Percentiles rank a stretch among this genome's conserved stretches.
Conservation (phyloP, 2,329 filamentous ascomycete species). For the Stagonosporopsis rhizophila region DNA sequence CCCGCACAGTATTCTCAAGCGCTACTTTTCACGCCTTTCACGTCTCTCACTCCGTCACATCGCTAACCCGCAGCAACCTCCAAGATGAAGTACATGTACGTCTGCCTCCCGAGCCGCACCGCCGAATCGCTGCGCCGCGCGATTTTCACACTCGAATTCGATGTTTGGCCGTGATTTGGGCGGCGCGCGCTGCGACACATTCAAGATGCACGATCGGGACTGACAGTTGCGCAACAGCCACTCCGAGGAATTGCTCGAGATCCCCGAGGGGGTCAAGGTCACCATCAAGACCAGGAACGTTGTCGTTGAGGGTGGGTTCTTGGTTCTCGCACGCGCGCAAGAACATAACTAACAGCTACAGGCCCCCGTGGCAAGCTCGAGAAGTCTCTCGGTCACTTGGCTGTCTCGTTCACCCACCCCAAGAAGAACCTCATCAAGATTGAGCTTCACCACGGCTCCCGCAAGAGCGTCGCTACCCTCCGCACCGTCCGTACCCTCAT, state of each 20-base stretch:
- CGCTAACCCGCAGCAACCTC: constrained; percentile 47
- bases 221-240: constrained; percentile 61
- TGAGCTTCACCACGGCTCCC: constrained; percentile 96
- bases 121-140: constrained; percentile 24
- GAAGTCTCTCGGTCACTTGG: constrained; percentile 96
- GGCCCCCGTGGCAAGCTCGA: constrained; percentile 75
- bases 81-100: constrained; percentile 97
- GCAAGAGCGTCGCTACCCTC: constrained; percentile 98
- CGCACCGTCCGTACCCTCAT: constrained; percentile 97
- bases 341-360: constrained; percentile 8
- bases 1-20: not conserved
- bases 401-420: constrained; percentile 92
- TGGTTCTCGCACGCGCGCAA: not conserved
- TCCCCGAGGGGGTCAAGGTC: constrained; percentile 98
- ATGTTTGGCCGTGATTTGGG: constrained; percentile 22
- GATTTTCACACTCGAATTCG: constrained; percentile 17
- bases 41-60: constrained; percentile 38
- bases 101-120: constrained; percentile 22
- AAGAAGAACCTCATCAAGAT: constrained; percentile 89
- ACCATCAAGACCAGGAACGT: constrained; percentile 95
- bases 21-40: not conserved
- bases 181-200: constrained; percentile 21
- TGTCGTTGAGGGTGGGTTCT: constrained; percentile 92
- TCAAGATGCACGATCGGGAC: constrained; percentile 27
- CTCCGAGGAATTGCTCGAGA: constrained; percentile 92